These are phyloP conservation scores for Vachellia pachyceras DNA, from an alignment of 306 rosid genomes.

Conservation along the genomic window DNA sequence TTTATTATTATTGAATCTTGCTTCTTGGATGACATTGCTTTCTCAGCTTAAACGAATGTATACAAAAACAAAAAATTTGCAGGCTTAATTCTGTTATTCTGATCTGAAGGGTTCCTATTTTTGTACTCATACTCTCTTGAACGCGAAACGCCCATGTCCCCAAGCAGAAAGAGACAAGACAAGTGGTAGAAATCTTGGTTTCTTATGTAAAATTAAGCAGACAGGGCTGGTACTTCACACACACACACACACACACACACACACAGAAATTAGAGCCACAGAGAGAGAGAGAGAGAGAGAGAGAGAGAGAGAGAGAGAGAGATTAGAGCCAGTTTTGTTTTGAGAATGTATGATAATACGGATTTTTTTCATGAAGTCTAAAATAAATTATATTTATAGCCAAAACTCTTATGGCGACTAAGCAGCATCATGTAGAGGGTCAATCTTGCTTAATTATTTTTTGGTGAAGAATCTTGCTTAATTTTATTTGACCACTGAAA, in stretches of 20 bases:
- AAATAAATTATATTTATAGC: too few species aligned
- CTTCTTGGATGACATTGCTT: conserved; percentile 13
- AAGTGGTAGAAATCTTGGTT: background rate
- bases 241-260: too few species aligned
- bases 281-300: background rate
- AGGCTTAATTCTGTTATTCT: background rate
- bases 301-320: background rate
- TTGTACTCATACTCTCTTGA: background rate
- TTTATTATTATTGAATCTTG: background rate
- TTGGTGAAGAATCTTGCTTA: too few species aligned
- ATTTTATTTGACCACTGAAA: too few species aligned
- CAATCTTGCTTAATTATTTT: too few species aligned
- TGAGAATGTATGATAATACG: too few species aligned
- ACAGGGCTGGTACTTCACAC: background rate
- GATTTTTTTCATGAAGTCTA: too few species aligned
- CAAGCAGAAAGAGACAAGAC: background rate
- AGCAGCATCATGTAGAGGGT: too few species aligned
- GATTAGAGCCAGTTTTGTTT: background rate
- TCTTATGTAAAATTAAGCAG: background rate
- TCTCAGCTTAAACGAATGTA: conserved; percentile 23
- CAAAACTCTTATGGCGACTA: too few species aligned
- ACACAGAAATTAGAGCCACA: too few species aligned
- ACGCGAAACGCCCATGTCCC: background rate
- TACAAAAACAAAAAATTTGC: background rate
- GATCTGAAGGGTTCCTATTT: background rate